A percentile compares a stretch with the other conserved stretches of the same genome.
Evolutionary conservation across 2,329 filamentous ascomycete genomes (phyloP).

Genomic region (Venturia effusa): DNA sequence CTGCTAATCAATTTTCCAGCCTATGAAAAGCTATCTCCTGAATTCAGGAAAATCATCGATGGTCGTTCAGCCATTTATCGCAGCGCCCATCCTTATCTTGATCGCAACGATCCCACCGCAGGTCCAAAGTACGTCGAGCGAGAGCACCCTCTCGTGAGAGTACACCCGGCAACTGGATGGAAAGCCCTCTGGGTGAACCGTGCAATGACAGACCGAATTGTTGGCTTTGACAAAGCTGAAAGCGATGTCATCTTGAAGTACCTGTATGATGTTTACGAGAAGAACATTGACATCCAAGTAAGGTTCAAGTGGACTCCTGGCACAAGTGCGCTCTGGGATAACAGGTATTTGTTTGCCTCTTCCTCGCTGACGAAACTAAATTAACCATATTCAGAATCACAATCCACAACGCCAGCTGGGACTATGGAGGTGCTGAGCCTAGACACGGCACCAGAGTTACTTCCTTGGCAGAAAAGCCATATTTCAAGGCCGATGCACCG

Average conservation of each 20-base stretch:
- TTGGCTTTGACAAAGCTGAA: slow-evolving; percentile 58
- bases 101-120: slow-evolving; percentile 47
- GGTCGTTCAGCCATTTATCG: slow-evolving; percentile 53
- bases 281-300: slow-evolving; percentile 60
- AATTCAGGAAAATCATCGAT: slow-evolving; percentile 60
- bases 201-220: slow-evolving; percentile 55
- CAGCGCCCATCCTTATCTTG: slow-evolving; percentile 56
- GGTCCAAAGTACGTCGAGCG: slow-evolving; percentile 59
- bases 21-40: slow-evolving; percentile 62
- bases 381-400: slow-evolving; percentile 42
- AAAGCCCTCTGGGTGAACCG: slow-evolving; percentile 64
- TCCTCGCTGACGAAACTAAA: neutral
- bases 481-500: slow-evolving; percentile 52
- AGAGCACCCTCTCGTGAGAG: slow-evolving; percentile 55
- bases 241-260: slow-evolving; percentile 58
- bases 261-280: slow-evolving; percentile 57
- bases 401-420: slow-evolving; percentile 65
- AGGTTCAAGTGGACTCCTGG: slow-evolving; percentile 59
- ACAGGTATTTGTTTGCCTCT: slow-evolving; percentile 35
- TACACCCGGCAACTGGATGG: slow-evolving; percentile 65
- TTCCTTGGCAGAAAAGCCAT: slow-evolving; percentile 59
- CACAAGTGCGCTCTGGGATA: slow-evolving; percentile 62
- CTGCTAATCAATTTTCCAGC: slow-evolving; percentile 26
- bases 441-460: slow-evolving; percentile 65
- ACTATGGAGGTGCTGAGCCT: slow-evolving; percentile 56